phyloP scores from a whole-genome alignment of 805 yeast species.

The Schizosaccharomyces lindneri region DNA sequence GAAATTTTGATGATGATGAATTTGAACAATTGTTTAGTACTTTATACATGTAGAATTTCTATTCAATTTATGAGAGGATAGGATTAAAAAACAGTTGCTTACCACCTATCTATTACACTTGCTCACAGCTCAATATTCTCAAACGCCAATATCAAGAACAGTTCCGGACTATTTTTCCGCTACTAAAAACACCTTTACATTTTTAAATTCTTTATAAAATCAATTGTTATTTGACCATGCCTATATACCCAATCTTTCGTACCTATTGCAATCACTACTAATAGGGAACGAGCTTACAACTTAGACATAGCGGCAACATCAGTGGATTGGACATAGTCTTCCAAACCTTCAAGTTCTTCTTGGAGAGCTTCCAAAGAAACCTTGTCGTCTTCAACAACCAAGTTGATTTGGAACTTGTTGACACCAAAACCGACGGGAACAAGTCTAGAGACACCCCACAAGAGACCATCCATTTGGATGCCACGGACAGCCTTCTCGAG shows the following conservation, averaged over 20 bases:
- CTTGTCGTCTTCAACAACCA: slow-evolving; percentile 91
- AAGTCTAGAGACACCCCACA: slow-evolving; percentile 95
- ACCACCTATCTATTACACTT: too few relatives aligned
- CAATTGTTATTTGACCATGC: not conserved
- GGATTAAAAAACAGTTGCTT: too few relatives aligned
- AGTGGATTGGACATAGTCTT: slow-evolving; percentile 97
- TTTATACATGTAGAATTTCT: not conserved
- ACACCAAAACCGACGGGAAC: slow-evolving; percentile 98
- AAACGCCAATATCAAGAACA: too few relatives aligned
- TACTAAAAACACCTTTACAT: too few relatives aligned
- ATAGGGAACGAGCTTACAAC: slow-evolving; percentile 30
- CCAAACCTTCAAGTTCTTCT: slow-evolving; percentile 51
- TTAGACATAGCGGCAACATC: slow-evolving; percentile 97
- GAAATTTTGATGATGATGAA: too few relatives aligned
- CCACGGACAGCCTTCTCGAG: slow-evolving; percentile 67
- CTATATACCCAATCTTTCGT: too few relatives aligned
- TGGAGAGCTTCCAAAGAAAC: slow-evolving; percentile 75
- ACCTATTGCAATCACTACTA: not conserved
- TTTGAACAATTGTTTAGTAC: not conserved
- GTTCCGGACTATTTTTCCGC: not conserved
- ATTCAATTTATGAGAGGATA: not conserved
- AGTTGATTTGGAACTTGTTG: slow-evolving; percentile 95
- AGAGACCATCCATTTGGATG: slow-evolving; percentile 74
- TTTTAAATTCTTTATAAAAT: not conserved
- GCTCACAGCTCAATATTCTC: too few relatives aligned